A percentile compares a stretch with the other conserved stretches of the same genome.
These are phyloP conservation scores for Aspergillus nanangensis DNA, from an alignment of 495 filamentous ascomycete species.

Conservation along the genomic window DNA sequence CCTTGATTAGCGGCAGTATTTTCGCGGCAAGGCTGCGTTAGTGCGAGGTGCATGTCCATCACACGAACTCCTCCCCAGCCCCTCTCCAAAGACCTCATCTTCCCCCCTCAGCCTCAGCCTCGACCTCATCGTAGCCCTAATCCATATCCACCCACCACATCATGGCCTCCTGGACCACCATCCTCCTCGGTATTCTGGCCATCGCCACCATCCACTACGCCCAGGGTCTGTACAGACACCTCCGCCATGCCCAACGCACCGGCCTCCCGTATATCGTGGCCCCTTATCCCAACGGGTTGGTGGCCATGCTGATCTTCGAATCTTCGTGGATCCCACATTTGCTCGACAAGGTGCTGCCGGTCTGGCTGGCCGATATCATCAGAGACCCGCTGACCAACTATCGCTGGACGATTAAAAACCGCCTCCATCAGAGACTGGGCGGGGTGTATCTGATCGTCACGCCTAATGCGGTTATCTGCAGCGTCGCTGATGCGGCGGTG, in stretches of 20 bases:
- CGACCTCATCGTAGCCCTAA: no score
- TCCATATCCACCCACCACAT: no score
- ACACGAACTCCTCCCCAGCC: no score
- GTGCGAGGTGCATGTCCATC: no score
- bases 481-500: constrained; percentile 35
- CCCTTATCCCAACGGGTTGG: constrained; percentile 26
- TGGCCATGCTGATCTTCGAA: constrained; percentile 18
- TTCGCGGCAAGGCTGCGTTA: no score
- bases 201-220: constrained; percentile 1
- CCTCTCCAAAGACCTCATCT: no score
- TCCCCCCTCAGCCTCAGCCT: no score
- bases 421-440: constrained; percentile 35
- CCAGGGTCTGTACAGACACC: constrained; percentile 20
- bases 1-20: no score
- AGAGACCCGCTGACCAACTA: constrained; percentile 2
- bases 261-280: constrained; percentile 34
- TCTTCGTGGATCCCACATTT: constrained; percentile 4
- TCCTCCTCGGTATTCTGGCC: constrained; percentile 5
- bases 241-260: constrained; percentile 9
- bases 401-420: constrained; percentile 30
- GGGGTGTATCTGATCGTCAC: constrained; percentile 38
- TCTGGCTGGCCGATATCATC: constrained; percentile 6
- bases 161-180: no score
- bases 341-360: constrained; percentile 9
- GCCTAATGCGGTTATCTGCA: constrained; percentile 34